Percentiles rank a stretch among this genome's conserved stretches.
Evolutionary conservation across 1,284 basidiomycete species (phyloP).

Genomic region (Phlebopus sp.): DNA sequence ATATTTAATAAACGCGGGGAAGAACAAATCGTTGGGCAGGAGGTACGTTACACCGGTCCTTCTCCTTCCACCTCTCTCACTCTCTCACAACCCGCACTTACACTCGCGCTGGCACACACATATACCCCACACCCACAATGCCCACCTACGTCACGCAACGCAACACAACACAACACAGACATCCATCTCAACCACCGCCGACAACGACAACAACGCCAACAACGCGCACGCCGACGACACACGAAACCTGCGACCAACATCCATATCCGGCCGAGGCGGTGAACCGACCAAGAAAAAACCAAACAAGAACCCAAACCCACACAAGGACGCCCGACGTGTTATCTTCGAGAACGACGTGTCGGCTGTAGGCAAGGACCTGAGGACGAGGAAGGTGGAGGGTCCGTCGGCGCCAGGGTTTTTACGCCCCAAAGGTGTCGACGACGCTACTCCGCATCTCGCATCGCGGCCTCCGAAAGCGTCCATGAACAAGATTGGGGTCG

Average conservation of each 20-base stretch:
- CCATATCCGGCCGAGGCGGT: constrained; percentile 8
- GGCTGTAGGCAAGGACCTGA: constrained; percentile 45
- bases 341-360: constrained; percentile 10
- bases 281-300: constrained; percentile 23
- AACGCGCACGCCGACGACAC: no score
- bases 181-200: no score
- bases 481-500: no score
- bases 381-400: constrained; percentile 18
- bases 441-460: constrained; percentile 9
- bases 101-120: no score
- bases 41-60: neutral
- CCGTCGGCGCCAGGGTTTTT: constrained; percentile 11
- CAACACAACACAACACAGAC: no score
- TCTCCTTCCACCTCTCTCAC: neutral
- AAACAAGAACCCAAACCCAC: constrained; percentile 12
- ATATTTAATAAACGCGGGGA: constrained; percentile 42
- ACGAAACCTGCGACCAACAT: no score
- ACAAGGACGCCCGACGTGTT: constrained; percentile 46
- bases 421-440: constrained; percentile 22
- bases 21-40: constrained; percentile 28
- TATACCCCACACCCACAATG: no score
- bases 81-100: no score
- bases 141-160: no score
- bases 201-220: no score
- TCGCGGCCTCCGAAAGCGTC: constrained; percentile 4